Evolutionary conservation across 306 rosid species (phyloP), one percentile per base, ranked within the genome.

Genomic region (Carpinus fangiana): DNA sequence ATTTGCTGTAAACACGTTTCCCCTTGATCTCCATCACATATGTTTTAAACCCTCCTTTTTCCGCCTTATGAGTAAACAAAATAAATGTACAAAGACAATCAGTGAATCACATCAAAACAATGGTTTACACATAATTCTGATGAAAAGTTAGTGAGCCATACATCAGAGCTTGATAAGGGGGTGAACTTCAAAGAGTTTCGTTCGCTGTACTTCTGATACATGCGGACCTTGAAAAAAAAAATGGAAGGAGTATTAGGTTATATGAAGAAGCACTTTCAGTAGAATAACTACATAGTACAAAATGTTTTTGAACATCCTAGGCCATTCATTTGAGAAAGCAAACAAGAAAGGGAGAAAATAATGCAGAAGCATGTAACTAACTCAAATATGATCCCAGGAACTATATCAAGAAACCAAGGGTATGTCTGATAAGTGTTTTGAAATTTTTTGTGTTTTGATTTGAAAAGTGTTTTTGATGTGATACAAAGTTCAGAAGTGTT

Each of bases 11-110:
- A 79, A 95, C 98, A 81, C 90, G 86, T 0, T 82, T 90, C 79
- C 99, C 99, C 80, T 95, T 95, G 55, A 95, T 83, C 87, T 95
- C 99, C 98, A 93, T 87, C 91, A 93, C 99, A 79, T 55, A 91
- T 73, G 99, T 91, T 90, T 95, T 95, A 89, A 76, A 95, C 72
- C 99, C 99, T 79, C 98, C 99, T 76, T 89, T 91, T 82, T 95
- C 99, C 72, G 99, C 97, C 99, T 95, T 79, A 73, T 77, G 68
- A 76, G 76, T 52, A 74, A 38, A 73, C 51, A 72, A 45, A 76
- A 84, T 47, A 8, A 9, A 47, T 47, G 12, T 79, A 78, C 43
- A 54, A 74, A 41, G 59, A 41, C 59, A 21, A 1, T 8, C 51
- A 11, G 26, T 7, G 20, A 57, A 14, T 7, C 52, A 26, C 43